phyloP scores from a whole-genome alignment of 2,329 filamentous ascomycete species.

The Anisogramma anomala region DNA sequence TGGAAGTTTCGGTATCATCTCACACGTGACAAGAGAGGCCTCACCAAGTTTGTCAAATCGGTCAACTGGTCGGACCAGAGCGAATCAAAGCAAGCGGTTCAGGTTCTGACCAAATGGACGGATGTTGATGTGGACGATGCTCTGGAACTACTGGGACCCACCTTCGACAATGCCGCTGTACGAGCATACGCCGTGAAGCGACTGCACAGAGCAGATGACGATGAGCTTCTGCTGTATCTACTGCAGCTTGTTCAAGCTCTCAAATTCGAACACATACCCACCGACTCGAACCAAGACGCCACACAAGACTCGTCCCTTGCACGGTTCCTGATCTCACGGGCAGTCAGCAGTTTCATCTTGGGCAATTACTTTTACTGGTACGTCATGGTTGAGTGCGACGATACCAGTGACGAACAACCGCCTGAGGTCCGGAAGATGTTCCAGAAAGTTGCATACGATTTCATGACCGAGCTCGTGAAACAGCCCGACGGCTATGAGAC shows the following conservation, averaged over 20 bases:
- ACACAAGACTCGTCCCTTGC: constrained; percentile 73
- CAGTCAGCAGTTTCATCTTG: constrained; percentile 75
- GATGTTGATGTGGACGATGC: constrained; percentile 97
- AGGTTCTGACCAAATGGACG: constrained; percentile 85
- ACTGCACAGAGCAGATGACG: constrained; percentile 80
- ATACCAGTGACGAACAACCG: constrained; percentile 63
- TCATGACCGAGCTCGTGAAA: constrained; percentile 77
- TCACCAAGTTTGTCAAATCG: constrained; percentile 97
- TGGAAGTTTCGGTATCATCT: constrained; percentile 97
- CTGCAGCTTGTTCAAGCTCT: constrained; percentile 91
- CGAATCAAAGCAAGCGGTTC: constrained; percentile 80
- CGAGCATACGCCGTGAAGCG: constrained; percentile 89
- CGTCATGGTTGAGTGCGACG: constrained; percentile 93
- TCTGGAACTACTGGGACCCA: constrained; percentile 82
- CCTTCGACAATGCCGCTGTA: constrained; percentile 78
- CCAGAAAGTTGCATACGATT: constrained; percentile 87
- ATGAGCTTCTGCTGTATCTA: constrained; percentile 82
- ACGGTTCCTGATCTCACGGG: constrained; percentile 77
- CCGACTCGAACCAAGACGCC: constrained; percentile 48
- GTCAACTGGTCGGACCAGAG: constrained; percentile 83
- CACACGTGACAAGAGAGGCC: constrained; percentile 77
- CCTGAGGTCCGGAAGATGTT: constrained; percentile 74
- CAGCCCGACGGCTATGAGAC: constrained; percentile 58
- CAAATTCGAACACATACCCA: constrained; percentile 75
- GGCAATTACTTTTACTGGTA: constrained; percentile 98